Evolutionary conservation across 2,329 filamentous ascomycete genomes (phyloP), one percentile per base, ranked within the genome.

Genomic region (Aspergillus ustus): DNA sequence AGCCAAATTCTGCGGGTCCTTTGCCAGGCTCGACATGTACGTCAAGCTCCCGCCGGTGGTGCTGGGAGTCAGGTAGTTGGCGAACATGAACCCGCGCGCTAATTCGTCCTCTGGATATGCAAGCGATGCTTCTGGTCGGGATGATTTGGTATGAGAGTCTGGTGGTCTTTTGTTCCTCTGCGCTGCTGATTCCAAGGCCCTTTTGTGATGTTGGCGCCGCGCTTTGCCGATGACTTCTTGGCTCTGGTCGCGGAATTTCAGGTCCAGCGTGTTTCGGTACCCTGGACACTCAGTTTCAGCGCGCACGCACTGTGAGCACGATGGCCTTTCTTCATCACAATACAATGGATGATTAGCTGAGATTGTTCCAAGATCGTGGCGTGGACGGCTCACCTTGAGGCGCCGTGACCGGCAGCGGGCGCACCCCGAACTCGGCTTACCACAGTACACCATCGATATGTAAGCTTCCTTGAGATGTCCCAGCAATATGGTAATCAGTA

Each of bases 141-240:
- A 34, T 9, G 8, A 34, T 34, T 13, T 20, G 19, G 40, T 56
- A 44, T 25, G 29, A 44, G 22, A 17, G 29, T 7, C 7, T 43
- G 9, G 5, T 43, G 19, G 20, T 40, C 15, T 57, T 34, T 19
- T 31, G 17, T 13, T 17, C 25, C 3, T 19, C 31, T 34, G 31
- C 31, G 31, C 31, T 25, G 25, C 25, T 25, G 25, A 25, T 3
- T 25, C 25, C 25, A 5, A 25, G 25, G 25, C 25, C 25, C 6
- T 48, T 34, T 7, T 50, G 28, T 29, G n/a, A 11, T 25, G 28
- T 15, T 20, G 29, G 22, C 28, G 43, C 25, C 49, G 44, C 15
- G 43, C 54, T n/a, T 57, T 57, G n/a, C 54, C 43, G 20, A 57
- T 57, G 8, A 57, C 54, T 25, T 57, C 54, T 7, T 34, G 22